Percentiles rank a stretch among this genome's conserved stretches.
Evolutionary conservation across 75 land plant species (phyloP).

Genomic region (Sequoia sempervirens): DNA sequence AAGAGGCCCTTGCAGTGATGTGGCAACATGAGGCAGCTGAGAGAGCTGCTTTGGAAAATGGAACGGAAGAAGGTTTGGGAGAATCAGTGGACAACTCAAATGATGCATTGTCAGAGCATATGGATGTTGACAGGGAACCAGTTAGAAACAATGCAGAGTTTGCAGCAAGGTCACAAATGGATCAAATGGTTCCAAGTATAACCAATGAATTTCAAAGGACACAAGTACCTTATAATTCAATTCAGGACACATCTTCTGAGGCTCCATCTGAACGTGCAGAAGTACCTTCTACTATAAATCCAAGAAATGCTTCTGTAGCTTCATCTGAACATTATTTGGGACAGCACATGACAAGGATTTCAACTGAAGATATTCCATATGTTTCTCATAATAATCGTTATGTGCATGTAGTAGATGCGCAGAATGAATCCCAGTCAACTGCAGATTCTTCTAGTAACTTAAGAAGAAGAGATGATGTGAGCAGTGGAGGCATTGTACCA

Average conservation of each 20-base stretch:
- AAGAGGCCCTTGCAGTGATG: constrained; percentile 74
- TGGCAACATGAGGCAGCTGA: constrained; percentile 82
- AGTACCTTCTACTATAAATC: constrained; percentile 39
- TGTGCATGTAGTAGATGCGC: constrained; percentile 10
- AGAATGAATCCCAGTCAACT: constrained; percentile 40
- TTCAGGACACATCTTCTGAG: constrained; percentile 10
- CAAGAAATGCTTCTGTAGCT: constrained; percentile 5
- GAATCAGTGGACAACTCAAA: constrained; percentile 31
- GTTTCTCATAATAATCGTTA: constrained; percentile 9
- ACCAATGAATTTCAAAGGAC: constrained; percentile 47
- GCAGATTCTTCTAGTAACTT: constrained; percentile 57
- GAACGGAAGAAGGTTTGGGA: constrained; percentile 80
- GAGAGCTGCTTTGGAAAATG: constrained; percentile 81
- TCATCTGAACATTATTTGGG: neutral
- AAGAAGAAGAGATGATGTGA: constrained; percentile 30
- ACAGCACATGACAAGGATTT: constrained; percentile 12
- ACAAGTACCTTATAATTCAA: constrained; percentile 31
- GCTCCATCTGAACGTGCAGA: constrained; percentile 27
- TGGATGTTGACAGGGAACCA: constrained; percentile 60
- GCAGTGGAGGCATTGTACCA: constrained; percentile 73
- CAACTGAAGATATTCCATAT: constrained; percentile 18
- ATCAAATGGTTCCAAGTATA: constrained; percentile 86
- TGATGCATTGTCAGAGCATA: constrained; percentile 36
- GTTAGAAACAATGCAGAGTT: constrained; percentile 22
- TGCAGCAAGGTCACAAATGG: constrained; percentile 42